Evolutionary conservation across 768 basidiomycete genomes (phyloP), one percentile per base, ranked within the genome.

Genomic region (Podaxis pistillaris): DNA sequence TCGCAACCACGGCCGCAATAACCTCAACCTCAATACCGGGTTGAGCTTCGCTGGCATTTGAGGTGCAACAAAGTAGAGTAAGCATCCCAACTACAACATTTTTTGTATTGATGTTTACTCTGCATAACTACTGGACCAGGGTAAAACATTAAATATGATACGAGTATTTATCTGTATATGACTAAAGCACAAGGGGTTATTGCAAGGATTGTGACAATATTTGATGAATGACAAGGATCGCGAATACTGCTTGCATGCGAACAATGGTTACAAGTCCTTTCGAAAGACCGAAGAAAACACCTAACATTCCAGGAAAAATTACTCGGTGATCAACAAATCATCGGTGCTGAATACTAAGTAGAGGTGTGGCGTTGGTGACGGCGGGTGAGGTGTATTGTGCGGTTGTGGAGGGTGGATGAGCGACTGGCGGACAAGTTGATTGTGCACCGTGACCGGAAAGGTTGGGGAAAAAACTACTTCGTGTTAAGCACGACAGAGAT

Each of bases 1-100:
- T 63, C 66, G 55, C 38, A 52, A n/a, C 28, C 50, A 19, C 56
- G 81, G 53, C 83, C 85, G 12, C 77, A 78, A 58, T 28, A 52
- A 33, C 30, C 38, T 41, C 56, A 60, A 28, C 51, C 40, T 36
- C 44, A 66, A 52, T 52, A 63, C 51, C 41, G 37, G 62, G 56
- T 40, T 59, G 19, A 65, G 60, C 47, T 49, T 38, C 13, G 17
- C 19, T 40, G 26, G n/a, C 7, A 36, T 56, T 49, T 46, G 36
- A 47, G 52, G 53, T n/a, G 46, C 5, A 44, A 26, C n/a, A 22
- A 40, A 54, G 30, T 60, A n/a, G 52, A 60, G 61, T 56, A 51
- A 40, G 36, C 41, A 56, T 62, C 55, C 33, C 61, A 49, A 56
- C 61, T 62, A 62, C 61, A 51, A 62, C 33, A 30, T 19, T 13